A percentile compares a stretch with the other conserved stretches of the same genome.
phyloP scores from a whole-genome alignment of 2,329 filamentous ascomycete species.

The Alternaria conjuncta region DNA sequence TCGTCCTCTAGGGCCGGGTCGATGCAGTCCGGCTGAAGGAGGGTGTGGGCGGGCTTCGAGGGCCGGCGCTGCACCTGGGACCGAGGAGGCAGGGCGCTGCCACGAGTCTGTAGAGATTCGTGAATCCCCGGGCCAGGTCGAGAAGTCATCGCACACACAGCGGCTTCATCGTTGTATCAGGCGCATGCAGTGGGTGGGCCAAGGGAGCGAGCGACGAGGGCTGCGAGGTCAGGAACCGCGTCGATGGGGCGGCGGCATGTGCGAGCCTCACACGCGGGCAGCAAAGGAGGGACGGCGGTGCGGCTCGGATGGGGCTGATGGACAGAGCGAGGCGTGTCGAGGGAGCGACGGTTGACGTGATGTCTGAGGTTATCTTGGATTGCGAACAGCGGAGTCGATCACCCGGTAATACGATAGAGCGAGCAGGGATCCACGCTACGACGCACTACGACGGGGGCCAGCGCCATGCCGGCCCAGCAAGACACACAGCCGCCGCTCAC shows the following conservation, averaged over 20 bases:
- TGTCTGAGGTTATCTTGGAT: constrained; percentile 18
- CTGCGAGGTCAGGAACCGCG: constrained; percentile 13
- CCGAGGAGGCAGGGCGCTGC: constrained; percentile 38
- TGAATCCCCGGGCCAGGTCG: constrained; percentile 51
- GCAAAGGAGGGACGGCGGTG: constrained; percentile 6
- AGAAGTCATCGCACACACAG: constrained; percentile 52
- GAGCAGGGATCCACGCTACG: constrained; percentile 11
- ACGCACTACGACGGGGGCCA: not conserved
- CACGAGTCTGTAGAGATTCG: constrained; percentile 47
- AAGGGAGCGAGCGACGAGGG: constrained; percentile 20
- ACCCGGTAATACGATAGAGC: constrained; percentile 13
- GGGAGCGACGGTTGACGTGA: constrained; percentile 5
- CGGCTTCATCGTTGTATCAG: constrained; percentile 48
- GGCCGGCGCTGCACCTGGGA: constrained; percentile 37
- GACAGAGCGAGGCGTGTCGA: not conserved
- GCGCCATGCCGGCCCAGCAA: constrained; percentile 1
- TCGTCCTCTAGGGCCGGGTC: constrained; percentile 43
- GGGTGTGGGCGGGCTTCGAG: constrained; percentile 34
- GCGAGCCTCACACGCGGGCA: constrained; percentile 11
- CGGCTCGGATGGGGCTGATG: constrained; percentile 12
- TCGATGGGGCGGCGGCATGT: constrained; percentile 12
- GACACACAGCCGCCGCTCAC: constrained; percentile 3
- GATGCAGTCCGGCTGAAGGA: constrained; percentile 42
- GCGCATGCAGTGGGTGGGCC: constrained; percentile 31
- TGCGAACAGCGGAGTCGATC: constrained; percentile 19